Evolutionary conservation across 1,139 yeast genomes (phyloP).

Genomic region (Zygoascus sp.): DNA sequence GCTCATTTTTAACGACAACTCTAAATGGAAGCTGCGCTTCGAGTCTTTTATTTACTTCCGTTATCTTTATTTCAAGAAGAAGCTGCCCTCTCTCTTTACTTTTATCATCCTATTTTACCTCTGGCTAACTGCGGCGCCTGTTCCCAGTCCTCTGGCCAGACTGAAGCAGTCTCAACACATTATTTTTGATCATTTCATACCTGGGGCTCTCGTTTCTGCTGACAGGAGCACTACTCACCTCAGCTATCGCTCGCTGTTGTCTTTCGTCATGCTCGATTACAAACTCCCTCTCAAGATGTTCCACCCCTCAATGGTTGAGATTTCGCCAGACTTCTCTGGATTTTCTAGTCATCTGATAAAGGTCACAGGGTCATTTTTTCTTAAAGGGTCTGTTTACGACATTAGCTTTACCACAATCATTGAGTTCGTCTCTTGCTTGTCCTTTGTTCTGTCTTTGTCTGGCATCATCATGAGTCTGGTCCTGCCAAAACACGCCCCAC

Average conservation of each 20-base stretch:
- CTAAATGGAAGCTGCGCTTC: conserved; percentile 7
- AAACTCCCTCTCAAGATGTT: conserved; percentile 2
- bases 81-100: conserved; percentile 8
- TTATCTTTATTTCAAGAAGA: conserved; percentile 13
- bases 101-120: conserved; percentile 4
- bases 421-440: conserved; percentile 43
- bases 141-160: background rate
- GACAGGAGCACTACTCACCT: background rate
- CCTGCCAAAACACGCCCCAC: conserved; percentile 20
- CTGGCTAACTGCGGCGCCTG: conserved; percentile 3
- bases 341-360: background rate
- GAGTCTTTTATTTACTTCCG: conserved; percentile 18
- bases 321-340: background rate
- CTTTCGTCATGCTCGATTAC: conserved; percentile 2
- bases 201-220: background rate
- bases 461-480: conserved; percentile 36
- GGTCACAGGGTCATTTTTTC: background rate
- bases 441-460: conserved; percentile 41
- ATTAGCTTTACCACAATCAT: conserved; percentile 4
- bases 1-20: conserved; percentile 6
- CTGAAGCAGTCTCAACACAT: background rate
- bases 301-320: background rate
- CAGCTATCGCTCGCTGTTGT: conserved; percentile 1
- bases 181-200: background rate
- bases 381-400: background rate